Base-by-base conservation (phyloP, 2,329 filamentous ascomycete species). In the Verruconis gallopava region DNA sequence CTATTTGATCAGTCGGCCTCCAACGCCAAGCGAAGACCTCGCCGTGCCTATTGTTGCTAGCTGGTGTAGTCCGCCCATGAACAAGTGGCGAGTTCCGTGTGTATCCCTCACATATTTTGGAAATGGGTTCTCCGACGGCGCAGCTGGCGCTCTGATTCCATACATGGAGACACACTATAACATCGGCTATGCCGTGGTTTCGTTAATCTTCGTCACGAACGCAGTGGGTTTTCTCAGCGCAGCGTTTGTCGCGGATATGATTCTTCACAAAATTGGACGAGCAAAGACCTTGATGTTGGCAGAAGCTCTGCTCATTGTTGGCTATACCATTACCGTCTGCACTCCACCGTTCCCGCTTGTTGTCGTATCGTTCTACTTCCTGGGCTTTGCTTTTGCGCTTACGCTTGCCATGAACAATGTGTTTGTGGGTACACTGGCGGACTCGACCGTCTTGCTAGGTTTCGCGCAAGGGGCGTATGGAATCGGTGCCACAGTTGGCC, bases 201-300 rank as follows among this genome's bases (percentile, higher is more conserved):
- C 85, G 2, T 65, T 89, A 28, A 83, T 93, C 53, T 93, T 91
- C 63, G 72, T 91, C 21, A 74, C 79, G 35, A 83, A 83, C 50
- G 83, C 85, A 0, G 49, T 79, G 3, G 85, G 85, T 13, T 93
- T 85, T 62, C 77, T 93, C 53, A 58, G 71, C 11, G 79, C 81
- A 1, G 84, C 84, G 1, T 72, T 79, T 28, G 67, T 80, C 47
- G 71, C 80, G n/a, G 79, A 86, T 51, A 58, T 63, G 1, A 63
- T 86, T 3, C 69, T 78, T 42, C 61, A 63, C 4, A 71, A 70
- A 15, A 59, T 86, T 2, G 83, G 85, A 5, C 72, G 80, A 37
- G 75, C 76, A 3, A 75, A 69, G 49, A 70, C 75, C 1, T 65
- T 85, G 19, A 73, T 77, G 25, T 44, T 81, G 11, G 65, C 73